Base-by-base conservation (phyloP, 208 protist species). In the Leishmania guyanensis region DNA sequence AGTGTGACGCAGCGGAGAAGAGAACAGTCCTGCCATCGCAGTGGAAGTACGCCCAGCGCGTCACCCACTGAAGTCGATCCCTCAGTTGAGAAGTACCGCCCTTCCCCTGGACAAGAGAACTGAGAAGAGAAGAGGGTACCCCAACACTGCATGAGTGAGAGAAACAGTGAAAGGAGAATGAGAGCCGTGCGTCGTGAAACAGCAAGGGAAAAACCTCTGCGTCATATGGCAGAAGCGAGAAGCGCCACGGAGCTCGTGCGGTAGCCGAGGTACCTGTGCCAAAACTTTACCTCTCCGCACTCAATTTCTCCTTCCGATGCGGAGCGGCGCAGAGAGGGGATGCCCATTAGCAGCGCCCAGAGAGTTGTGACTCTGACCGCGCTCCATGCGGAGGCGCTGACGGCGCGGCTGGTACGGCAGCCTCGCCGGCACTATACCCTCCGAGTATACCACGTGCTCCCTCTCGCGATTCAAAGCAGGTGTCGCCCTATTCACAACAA, bases 351-450 rank as follows among this genome's bases (percentile, higher is more conserved):
- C 46, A 0, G 50, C 51, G 62, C 22, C 39, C 56, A 70, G 60
- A 43, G 26, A 43, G 50, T 50, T 39, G 20, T 70, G 22, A n/a
- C 53, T 33, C 26, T 62, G 58, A 8, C 14, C 1, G 48, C 51
- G 72, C 53, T 82, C 79, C 58, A 74, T 70, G 48, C 79, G 79
- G 10, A 20, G 79, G 22, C 79, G 58, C 79, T 82, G 79, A 14
- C 79, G 79, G 36, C 56, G 58, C 33, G 79, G 79, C 79, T 82
- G 79, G 43, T 72, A 43, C 39, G 72, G 72, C 60, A 50, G 22
- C 58, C 39, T 6, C 36, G 2, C 75, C 46, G 17, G 10, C 22
- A 53, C 58, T 14, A 43, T 29, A 50, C 48, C 12, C 43, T 72
- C 71, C 56, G 43, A n/a, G 22, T 76, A 72, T 26, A 66, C 70